phyloP scores from a whole-genome alignment of 345 rosid species.

The Salix viminalis region DNA sequence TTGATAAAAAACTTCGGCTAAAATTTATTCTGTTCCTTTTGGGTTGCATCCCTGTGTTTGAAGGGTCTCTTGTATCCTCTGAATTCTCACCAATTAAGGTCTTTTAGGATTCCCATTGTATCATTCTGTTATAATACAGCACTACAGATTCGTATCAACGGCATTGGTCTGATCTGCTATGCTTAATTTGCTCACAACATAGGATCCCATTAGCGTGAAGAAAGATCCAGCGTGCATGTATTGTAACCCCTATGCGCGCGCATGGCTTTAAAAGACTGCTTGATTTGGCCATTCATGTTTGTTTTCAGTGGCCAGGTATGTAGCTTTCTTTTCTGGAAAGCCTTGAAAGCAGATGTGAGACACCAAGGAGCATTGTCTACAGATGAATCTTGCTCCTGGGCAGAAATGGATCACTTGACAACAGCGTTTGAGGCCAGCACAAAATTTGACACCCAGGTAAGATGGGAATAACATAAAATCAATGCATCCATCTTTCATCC shows the following conservation, averaged over 20 bases:
- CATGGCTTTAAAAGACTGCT: not conserved
- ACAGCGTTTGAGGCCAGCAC: not conserved
- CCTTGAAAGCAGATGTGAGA: not conserved
- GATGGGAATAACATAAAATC: not conserved
- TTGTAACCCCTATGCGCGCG: not conserved
- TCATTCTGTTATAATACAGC: not conserved
- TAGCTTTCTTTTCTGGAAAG: not conserved
- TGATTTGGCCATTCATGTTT: not conserved
- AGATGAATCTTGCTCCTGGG: not conserved
- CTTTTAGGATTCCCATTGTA: not conserved
- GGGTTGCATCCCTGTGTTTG: not conserved
- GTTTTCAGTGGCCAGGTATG: not conserved
- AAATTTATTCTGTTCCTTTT: not conserved
- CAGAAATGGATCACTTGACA: not conserved
- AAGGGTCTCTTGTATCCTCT: not conserved
- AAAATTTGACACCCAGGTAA: not conserved
- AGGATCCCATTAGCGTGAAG: not conserved
- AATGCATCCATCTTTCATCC: not conserved
- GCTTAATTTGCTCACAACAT: not conserved
- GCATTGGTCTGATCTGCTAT: not conserved
- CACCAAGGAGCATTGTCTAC: not conserved
- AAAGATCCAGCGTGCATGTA: not conserved
- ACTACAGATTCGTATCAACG: not conserved
- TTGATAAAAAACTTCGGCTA: constrained; percentile 20
- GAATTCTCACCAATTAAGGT: not conserved